Base-by-base conservation (phyloP, 164 flowering plant species). In the Litsea cubeba region DNA sequence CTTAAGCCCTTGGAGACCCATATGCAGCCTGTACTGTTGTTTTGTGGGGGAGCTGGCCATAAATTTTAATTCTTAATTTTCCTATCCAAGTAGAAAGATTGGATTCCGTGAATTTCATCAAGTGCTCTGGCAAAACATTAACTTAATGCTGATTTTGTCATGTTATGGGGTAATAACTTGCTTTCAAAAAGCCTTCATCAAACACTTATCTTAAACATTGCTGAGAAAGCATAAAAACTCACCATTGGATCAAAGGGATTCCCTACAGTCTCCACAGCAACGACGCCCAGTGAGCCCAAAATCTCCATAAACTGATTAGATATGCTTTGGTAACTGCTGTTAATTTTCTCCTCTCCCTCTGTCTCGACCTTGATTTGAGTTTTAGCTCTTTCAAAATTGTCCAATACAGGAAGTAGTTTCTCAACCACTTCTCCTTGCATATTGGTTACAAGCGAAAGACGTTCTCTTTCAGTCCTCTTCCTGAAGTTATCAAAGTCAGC, bases 401-500 rank as follows among this genome's bases (percentile, higher is more conserved):
- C 99, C 79, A 95, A 74, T 69, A 95, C 90, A 20, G 84, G 81
- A 79, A 95, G 82, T 24, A 93, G 70, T 76, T 68, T 88, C 84
- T 95, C 99, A 30, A 92, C 78, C 23, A 95, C 89, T 83, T 93
- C 98, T 32, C 98, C 98, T 81, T 89, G 92, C n/a, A 89, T 95
- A 84, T 93, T 92, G 68, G 84, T 78, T 35, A 88, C 88, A 62
- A 91, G 54, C 3, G 94, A 87, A 70, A 88, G 87, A 12, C 91
- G 83, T 65, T 95, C 99, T 75, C 88, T 88, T 69, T 95, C 97
- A n/a, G 98, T 90, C 76, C 97, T 89, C 82, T 92, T 95, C 75
- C 98, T 80, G 60, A 88, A 95, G 80, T 93, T 93, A 76, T 95
- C 98, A 81, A 95, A 95, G 79, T 95, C 99, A 1, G 97, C 99